These are phyloP conservation scores for Centella asiatica DNA, from an alignment of 129 eudicot genomes.

Conservation along the genomic window DNA sequence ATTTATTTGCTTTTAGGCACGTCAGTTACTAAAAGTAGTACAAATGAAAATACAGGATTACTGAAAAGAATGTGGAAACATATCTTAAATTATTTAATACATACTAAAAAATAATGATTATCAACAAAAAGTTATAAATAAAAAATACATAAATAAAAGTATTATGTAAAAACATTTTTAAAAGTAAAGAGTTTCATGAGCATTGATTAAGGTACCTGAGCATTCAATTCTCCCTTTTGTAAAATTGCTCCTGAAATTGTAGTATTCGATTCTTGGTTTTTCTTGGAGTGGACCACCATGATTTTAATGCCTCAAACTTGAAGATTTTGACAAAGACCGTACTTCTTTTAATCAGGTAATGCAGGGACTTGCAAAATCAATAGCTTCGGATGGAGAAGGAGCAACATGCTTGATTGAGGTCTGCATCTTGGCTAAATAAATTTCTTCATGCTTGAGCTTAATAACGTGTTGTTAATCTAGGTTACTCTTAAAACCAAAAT, in stretches of 20 bases:
- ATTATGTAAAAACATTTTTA: too few relatives aligned
- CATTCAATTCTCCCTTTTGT: not conserved
- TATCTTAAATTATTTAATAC: too few relatives aligned
- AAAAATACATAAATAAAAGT: too few relatives aligned
- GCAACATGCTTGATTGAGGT: conserved; percentile 98
- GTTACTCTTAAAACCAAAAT: not conserved
- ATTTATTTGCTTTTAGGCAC: too few relatives aligned
- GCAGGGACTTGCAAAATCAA: conserved; percentile 99
- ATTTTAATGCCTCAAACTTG: not conserved
- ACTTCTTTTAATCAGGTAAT: conserved; percentile 47
- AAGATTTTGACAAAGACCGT: not conserved
- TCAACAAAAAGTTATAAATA: too few relatives aligned
- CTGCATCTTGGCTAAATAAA: conserved; percentile 3
- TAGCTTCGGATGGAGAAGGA: conserved; percentile 99
- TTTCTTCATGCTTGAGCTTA: not conserved
- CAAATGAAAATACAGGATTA: too few relatives aligned
- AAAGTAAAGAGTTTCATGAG: too few relatives aligned
- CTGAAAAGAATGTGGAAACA: too few relatives aligned
- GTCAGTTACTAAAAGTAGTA: too few relatives aligned
- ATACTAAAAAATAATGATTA: too few relatives aligned
- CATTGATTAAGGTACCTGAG: too few relatives aligned
- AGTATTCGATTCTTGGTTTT: not conserved
- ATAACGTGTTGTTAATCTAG: not conserved
- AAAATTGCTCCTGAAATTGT: not conserved
- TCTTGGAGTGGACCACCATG: not conserved